Percentiles rank a stretch among this genome's conserved stretches.
These are phyloP conservation scores for Phaseolus lunatus DNA, from an alignment of 306 rosid genomes.

Conservation along the genomic window DNA sequence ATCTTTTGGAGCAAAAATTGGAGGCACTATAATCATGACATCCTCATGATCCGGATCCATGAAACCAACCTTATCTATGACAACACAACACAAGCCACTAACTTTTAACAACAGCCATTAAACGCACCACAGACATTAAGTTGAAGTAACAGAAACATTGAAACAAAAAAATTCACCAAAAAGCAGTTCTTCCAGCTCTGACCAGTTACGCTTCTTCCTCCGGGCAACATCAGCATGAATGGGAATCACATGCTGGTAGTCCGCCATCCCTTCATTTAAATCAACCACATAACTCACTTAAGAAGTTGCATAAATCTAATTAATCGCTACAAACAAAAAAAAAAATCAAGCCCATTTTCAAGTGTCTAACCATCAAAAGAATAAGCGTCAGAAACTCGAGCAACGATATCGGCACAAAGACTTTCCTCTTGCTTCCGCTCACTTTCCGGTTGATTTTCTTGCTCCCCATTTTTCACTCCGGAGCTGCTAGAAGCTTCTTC, in stretches of 20 bases:
- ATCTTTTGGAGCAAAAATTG: constrained; percentile 77
- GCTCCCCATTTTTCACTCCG: constrained; percentile 46
- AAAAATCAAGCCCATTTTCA: neutral
- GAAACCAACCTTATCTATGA: constrained; percentile 63
- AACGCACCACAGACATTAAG: constrained; percentile 24
- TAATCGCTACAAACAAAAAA: constrained; percentile 11
- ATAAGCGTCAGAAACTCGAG: constrained; percentile 71
- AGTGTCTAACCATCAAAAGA: constrained; percentile 70
- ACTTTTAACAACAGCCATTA: constrained; percentile 16
- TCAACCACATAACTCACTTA: constrained; percentile 18
- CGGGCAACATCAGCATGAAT: constrained; percentile 76
- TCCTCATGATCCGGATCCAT: constrained; percentile 77
- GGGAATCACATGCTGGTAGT: constrained; percentile 92
- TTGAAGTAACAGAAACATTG: constrained; percentile 27
- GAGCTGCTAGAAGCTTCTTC: constrained; percentile 37
- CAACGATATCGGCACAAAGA: constrained; percentile 68
- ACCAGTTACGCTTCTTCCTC: constrained; percentile 71
- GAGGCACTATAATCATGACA: constrained; percentile 83
- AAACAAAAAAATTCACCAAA: constrained; percentile 62
- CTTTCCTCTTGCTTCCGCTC: constrained; percentile 44
- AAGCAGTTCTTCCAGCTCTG: constrained; percentile 63
- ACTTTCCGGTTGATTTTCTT: constrained; percentile 42
- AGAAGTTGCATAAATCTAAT: constrained; percentile 18
- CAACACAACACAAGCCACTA: constrained; percentile 26
- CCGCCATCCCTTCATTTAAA: constrained; percentile 77